phyloP scores from a whole-genome alignment of 2,329 filamentous ascomycete species.

The Clonostachys chloroleuca region DNA sequence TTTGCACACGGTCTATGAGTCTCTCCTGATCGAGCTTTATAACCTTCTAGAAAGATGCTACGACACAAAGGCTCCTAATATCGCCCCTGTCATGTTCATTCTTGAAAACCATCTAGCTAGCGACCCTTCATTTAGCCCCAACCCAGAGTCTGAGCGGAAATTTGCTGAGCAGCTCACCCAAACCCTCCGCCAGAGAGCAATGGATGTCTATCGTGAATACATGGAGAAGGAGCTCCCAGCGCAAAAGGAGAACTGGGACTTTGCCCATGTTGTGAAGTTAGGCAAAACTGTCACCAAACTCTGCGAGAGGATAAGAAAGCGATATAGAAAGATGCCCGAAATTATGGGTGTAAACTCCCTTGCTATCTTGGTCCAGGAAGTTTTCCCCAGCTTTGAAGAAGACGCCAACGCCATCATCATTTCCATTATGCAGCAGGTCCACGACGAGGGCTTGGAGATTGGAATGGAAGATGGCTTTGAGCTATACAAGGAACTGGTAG shows the following conservation, averaged over 20 bases:
- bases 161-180: slow-evolving; percentile 71
- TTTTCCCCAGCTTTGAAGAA: slow-evolving; percentile 85
- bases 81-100: slow-evolving; percentile 75
- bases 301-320: slow-evolving; percentile 85
- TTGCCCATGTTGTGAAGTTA: slow-evolving; percentile 84
- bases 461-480: slow-evolving; percentile 91
- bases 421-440: slow-evolving; percentile 71
- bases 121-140: slow-evolving; percentile 71
- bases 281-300: slow-evolving; percentile 82
- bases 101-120: slow-evolving; percentile 77
- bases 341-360: slow-evolving; percentile 70
- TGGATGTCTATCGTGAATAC: slow-evolving; percentile 73
- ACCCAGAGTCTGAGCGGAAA: slow-evolving; percentile 63
- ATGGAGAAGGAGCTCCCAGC: slow-evolving; percentile 78
- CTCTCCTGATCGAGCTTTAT: slow-evolving; percentile 80
- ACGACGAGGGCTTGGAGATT: slow-evolving; percentile 68
- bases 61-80: slow-evolving; percentile 78
- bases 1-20: slow-evolving; percentile 72
- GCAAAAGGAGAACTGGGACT: slow-evolving; percentile 80
- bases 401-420: slow-evolving; percentile 83
- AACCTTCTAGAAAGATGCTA: slow-evolving; percentile 85
- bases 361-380: slow-evolving; percentile 72
- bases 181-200: slow-evolving; percentile 69
- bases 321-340: slow-evolving; percentile 81
- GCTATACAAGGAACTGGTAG: slow-evolving; percentile 82